Percentiles rank a stretch among this genome's conserved stretches.
These are phyloP conservation scores for Mucor plumbeus DNA, from an alignment of 371 early-diverging fungal genomes.

Conservation along the genomic window DNA sequence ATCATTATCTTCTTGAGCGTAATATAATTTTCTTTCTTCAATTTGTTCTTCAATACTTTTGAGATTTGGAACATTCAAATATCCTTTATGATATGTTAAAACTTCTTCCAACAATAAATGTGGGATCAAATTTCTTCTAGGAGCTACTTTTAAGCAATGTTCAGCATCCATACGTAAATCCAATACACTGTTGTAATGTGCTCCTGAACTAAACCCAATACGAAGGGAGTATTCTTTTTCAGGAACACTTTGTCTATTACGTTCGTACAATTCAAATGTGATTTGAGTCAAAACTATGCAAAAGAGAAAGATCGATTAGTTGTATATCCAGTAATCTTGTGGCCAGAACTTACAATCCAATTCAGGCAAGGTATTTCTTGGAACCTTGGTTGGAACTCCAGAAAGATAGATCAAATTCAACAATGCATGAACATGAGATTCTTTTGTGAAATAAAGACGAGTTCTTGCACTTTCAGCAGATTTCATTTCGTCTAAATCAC, in stretches of 20 bases:
- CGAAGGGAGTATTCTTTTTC: conserved; percentile 86
- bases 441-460: conserved; percentile 95
- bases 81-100: conserved; percentile 45
- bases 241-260: conserved; percentile 61
- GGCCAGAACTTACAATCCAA: conserved; percentile 78
- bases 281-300: conserved; percentile 87
- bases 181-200: conserved; percentile 86
- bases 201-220: conserved; percentile 92
- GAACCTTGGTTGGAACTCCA: conserved; percentile 78
- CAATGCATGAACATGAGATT: conserved; percentile 89
- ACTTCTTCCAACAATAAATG: conserved; percentile 53
- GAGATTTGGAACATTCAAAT: conserved; percentile 51
- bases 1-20: conserved; percentile 54
- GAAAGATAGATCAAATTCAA: conserved; percentile 89
- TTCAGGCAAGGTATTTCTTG: conserved; percentile 75
- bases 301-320: too few relatives aligned
- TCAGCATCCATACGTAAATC: conserved; percentile 87
- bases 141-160: conserved; percentile 89
- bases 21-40: conserved; percentile 51
- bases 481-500: conserved; percentile 72
- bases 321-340: too few relatives aligned
- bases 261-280: conserved; percentile 96
- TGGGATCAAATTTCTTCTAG: conserved; percentile 59
- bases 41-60: conserved; percentile 51
- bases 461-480: conserved; percentile 68